Evolutionary conservation across 2,329 filamentous ascomycete species (phyloP).

Genomic region (Nigrospora sphaerica): DNA sequence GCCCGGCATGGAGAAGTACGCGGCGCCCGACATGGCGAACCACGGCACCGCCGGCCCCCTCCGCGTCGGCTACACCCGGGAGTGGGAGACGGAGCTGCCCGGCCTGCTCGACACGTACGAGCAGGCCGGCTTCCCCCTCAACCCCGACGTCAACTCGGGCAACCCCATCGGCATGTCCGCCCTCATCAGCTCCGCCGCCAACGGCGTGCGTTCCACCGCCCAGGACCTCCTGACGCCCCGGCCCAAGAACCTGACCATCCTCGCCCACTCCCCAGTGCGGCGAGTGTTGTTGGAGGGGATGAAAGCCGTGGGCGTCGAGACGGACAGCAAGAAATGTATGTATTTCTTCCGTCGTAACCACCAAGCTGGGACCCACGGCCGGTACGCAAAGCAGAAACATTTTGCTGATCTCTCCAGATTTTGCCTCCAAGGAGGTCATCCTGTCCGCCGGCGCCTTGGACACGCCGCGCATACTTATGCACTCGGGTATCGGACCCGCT

Average conservation of each 20-base stretch:
- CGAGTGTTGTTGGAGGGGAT: slow-evolving; percentile 38
- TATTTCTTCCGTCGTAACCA: slow-evolving; percentile 31
- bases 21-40: slow-evolving; percentile 31
- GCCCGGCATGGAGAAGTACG: slow-evolving; percentile 35
- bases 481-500: slow-evolving; percentile 33
- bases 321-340: slow-evolving; percentile 30
- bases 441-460: slow-evolving; percentile 34
- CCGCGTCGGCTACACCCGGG: slow-evolving; percentile 36
- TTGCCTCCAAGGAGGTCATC: slow-evolving; percentile 33
- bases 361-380: slow-evolving; percentile 12
- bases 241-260: slow-evolving; percentile 44
- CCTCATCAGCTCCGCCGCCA: slow-evolving; percentile 39
- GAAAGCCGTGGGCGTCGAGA: slow-evolving; percentile 36
- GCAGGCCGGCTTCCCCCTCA: slow-evolving; percentile 38
- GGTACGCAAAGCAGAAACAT: slow-evolving; percentile 1
- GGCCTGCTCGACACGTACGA: slow-evolving; percentile 39
- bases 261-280: slow-evolving; percentile 39
- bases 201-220: slow-evolving; percentile 42
- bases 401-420: slow-evolving; percentile 12
- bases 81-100: slow-evolving; percentile 41
- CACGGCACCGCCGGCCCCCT: slow-evolving; percentile 44
- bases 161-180: slow-evolving; percentile 49
- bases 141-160: slow-evolving; percentile 50
- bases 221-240: slow-evolving; percentile 35
- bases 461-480: slow-evolving; percentile 35